Base-by-base conservation (phyloP, 1,284 basidiomycete species). In the Sphaerobolus stellatus region DNA sequence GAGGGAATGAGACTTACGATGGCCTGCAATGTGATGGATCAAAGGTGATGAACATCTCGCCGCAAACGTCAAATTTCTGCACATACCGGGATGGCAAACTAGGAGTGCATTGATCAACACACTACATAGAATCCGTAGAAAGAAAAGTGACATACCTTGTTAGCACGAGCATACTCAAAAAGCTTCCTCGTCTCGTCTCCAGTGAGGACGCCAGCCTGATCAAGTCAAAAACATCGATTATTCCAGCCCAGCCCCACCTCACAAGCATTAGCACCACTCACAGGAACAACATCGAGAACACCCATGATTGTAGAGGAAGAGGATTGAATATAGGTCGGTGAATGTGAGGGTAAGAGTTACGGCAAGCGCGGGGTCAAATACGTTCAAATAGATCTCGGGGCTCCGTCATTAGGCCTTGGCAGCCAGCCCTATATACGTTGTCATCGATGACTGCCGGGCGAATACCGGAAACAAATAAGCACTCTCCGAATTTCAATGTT, bases 81-180 rank as follows among this genome's bases (percentile, higher is more conserved):
- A 83, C 88, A 77, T 72, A 91, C 90, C 55, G 90, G 90, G 68
- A 92, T 92, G 38, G 90, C 90, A 71, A 90, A 92, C 90, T 92
- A 46, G n/a, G 22, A 52, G 25, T 24, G 24, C 25, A 51, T 13
- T n/a, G 7, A 51, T 48, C 4, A 16, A 14, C 13, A 27, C n/a
- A 2, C 20, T 24, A 50, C 27, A 18, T n/a, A 40, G 24, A 18
- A 28, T 14, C 24, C 8, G 25, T 22, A 31, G 44, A 30, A 22
- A 14, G 27, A 34, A 30, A 27, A 24, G 27, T 36, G 18, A 72
- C 83, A 62, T 62, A 90, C 92, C 77, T 93, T 80, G 71, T 94
- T 69, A 67, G 86, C 81, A 67, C 86, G 86, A 31, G 92, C 92
- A 73, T 94, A 92, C 67, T 92, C 85, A 70, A 94, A 92, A 64